Evolutionary conservation across 2,329 filamentous ascomycete species (phyloP), one percentile per base, ranked within the genome.

Genomic region (Pestalotiopsis sp.): DNA sequence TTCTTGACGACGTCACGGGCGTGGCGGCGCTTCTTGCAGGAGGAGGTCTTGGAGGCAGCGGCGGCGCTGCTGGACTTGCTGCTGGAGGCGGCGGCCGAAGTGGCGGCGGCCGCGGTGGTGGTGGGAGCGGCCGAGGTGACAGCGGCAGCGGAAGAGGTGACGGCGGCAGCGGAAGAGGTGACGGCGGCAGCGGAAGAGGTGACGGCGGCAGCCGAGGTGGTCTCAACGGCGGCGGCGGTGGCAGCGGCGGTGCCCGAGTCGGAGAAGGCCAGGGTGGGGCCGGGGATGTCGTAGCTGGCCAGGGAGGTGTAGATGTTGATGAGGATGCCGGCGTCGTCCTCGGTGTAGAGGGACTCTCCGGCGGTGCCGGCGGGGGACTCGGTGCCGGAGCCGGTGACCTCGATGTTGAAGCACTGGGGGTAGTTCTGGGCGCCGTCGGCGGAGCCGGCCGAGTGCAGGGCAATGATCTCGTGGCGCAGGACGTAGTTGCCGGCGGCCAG

Each of bases 371-470:
- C 72, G 39, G 81, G 80, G 67, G 78, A 78, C 64, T 80, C 81
- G 67, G 84, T 82, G 58, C 86, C 85, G 48, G 77, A 77, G 61
- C 86, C 85, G 55, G 82, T 84, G 69, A 89, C 78, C 71, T 86
- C 79, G 69, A 89, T 75, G 80, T 89, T 88, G 76, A 88, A 79
- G 75, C 88, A 85, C 71, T 85, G 82, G 44, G 83, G 83, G 74
- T 85, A 85, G 66, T 81, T 81, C 76, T 85, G 83, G 58, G 83
- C 81, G 26, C 81, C 79, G 69, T 81, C 75, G 52, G 71, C 69
- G 35, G 75, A 75, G 4, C 67, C 73, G 26, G 79, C 82, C 20
- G 75, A 77, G 76, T 85, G 83, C 22, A 85, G 80, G 59, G 80
- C 83, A 65, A 85, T 84, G 68, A 84, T 82, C 73, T 85, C 83